Conservation (phyloP, 306 rosid species). For the Fagus sylvatica region DNA sequence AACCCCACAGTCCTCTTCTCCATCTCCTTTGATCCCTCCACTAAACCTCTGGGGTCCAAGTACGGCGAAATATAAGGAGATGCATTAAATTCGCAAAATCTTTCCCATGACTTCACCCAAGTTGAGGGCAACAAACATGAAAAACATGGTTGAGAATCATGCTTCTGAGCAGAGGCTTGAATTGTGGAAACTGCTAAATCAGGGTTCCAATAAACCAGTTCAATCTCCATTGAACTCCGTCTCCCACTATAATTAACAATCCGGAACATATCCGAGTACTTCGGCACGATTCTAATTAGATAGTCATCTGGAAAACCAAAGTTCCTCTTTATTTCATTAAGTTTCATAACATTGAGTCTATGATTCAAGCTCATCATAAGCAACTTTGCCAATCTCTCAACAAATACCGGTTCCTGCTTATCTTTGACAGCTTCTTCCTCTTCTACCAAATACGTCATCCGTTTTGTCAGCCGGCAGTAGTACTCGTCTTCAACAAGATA, state of each 20-base stretch:
- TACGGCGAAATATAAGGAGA: conserved; percentile 77
- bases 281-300: conserved; percentile 57
- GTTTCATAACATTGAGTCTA: conserved; percentile 61
- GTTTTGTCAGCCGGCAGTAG: conserved; percentile 59
- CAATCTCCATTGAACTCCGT: conserved; percentile 70
- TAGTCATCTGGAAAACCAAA: conserved; percentile 85
- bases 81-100: conserved; percentile 54
- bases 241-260: conserved; percentile 61
- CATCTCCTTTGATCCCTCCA: conserved; percentile 63
- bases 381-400: conserved; percentile 54
- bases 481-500: conserved; percentile 41
- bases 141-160: conserved; percentile 53
- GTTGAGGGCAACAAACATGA: conserved; percentile 63
- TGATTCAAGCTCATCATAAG: conserved; percentile 65
- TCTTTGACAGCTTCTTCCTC: conserved; percentile 66
- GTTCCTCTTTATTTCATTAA: conserved; percentile 60
- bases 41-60: conserved; percentile 37
- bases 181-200: conserved; percentile 56
- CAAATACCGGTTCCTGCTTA: conserved; percentile 54
- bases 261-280: conserved; percentile 54
- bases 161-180: conserved; percentile 46
- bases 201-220: conserved; percentile 70
- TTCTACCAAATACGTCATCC: conserved; percentile 63
- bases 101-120: conserved; percentile 83
- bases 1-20: conserved; percentile 80